phyloP scores from a whole-genome alignment of 306 rosid species.

The Cucumis cinereus region DNA sequence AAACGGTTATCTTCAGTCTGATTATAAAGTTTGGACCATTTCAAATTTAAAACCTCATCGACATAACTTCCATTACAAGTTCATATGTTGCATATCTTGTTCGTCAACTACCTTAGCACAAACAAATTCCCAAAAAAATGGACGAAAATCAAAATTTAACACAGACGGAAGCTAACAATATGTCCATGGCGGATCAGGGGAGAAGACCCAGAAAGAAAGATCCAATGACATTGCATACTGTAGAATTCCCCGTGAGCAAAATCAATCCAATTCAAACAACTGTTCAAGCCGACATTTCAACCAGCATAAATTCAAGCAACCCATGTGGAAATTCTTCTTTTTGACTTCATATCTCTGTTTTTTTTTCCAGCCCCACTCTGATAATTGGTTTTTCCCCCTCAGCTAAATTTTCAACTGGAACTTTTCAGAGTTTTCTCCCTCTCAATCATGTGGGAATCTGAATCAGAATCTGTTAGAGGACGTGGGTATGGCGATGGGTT shows the following conservation, averaged over 20 bases:
- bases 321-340: slow-evolving; percentile 45
- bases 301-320: slow-evolving; percentile 46
- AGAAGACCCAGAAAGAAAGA: background rate
- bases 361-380: slow-evolving; percentile 8
- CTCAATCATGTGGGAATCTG: slow-evolving; percentile 94
- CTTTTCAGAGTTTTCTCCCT: slow-evolving; percentile 18
- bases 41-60: no score
- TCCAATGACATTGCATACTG: background rate
- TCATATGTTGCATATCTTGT: background rate
- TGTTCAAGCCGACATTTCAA: slow-evolving; percentile 42
- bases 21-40: no score
- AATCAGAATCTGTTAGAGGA: slow-evolving; percentile 42
- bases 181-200: background rate
- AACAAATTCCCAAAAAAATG: no score
- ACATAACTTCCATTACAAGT: background rate
- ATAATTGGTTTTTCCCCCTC: slow-evolving; percentile 1
- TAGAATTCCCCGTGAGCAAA: slow-evolving; percentile 27
- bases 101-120: background rate
- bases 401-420: slow-evolving; percentile 8
- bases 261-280: slow-evolving; percentile 17
- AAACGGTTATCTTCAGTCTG: no score
- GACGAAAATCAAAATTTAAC: no score
- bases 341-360: slow-evolving; percentile 10
- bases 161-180: background rate
- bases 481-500: slow-evolving; percentile 56